Conservation (phyloP, 768 basidiomycete genomes). For the Psilocybe subaeruginosa region DNA sequence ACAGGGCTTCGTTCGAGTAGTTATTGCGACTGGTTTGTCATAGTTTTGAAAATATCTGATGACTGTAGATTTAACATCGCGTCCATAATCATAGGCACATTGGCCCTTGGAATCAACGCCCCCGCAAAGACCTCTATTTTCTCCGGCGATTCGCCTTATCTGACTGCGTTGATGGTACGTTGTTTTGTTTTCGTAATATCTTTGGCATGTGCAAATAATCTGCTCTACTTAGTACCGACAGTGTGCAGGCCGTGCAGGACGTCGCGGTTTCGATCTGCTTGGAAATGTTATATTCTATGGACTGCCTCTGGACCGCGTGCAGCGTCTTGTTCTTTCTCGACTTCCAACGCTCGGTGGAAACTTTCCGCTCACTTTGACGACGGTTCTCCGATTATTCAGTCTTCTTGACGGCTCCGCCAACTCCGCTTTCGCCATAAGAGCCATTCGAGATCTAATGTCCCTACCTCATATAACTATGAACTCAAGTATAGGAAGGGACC, state of each 20-base stretch:
- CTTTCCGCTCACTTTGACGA: constrained; percentile 68
- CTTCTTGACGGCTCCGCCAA: constrained; percentile 63
- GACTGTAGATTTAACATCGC: too few relatives aligned
- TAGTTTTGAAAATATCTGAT: too few relatives aligned
- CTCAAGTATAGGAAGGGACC: constrained; percentile 55
- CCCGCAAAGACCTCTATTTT: constrained; percentile 70
- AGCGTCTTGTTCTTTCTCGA: constrained; percentile 64
- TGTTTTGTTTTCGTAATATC: background rate
- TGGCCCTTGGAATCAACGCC: constrained; percentile 78
- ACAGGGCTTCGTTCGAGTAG: constrained; percentile 60
- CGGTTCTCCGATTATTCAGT: constrained; percentile 66
- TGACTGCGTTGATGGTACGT: constrained; percentile 63
- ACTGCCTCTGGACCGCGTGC: constrained; percentile 61
- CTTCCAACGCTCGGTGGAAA: constrained; percentile 61
- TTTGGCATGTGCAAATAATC: background rate
- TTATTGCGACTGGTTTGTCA: constrained; percentile 62
- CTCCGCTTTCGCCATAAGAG: constrained; percentile 47
- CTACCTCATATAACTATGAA: constrained; percentile 63
- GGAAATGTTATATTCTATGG: constrained; percentile 79
- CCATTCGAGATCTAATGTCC: constrained; percentile 53
- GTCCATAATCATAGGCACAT: constrained; percentile 44
- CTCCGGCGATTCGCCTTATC: constrained; percentile 60
- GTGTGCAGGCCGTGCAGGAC: constrained; percentile 74
- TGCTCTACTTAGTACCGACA: constrained; percentile 58
- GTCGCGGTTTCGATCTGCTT: constrained; percentile 69